Base-by-base conservation (phyloP, 2,329 filamentous ascomycete species). In the Ophiostoma australiae region DNA sequence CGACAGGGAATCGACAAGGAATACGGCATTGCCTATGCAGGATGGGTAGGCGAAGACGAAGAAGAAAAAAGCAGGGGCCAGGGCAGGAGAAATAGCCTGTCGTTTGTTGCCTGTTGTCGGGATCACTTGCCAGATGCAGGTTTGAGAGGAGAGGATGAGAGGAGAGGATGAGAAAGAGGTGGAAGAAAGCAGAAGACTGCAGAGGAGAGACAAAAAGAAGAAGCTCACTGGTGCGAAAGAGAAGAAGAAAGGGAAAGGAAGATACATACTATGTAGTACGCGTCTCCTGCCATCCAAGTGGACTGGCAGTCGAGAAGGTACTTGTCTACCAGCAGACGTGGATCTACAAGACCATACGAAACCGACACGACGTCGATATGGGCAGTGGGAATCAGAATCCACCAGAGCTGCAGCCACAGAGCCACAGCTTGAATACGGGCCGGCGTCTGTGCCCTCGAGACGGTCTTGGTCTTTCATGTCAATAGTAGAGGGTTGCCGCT, bases 11-110 rank as follows among this genome's bases (percentile, higher is more conserved):
- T 10, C 8, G 58, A 33, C 58, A 63, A 63, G 58, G 58, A 58
- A 58, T 58, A 58, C 52, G 11, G 52, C 52, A 58, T 58, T 58
- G 52, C 52, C 52, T 58, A 61, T 61, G 23, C 27, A 33, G 23
- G 7, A 31, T 61, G 11, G 58, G 15, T 33, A 31, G 58, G 33
- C 33, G 58, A 63, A n/a, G n/a, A n/a, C n/a, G n/a, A 27, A 63
- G 15, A 63, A 35, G 27, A 27, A 58, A 63, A 31, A 7, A 15
- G 23, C 52, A 58, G 52, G 52, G 52, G 10, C 52, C n/a, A 27
- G 52, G 52, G 52, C 52, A 58, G 23, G n/a, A 27, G 52, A 55
- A 23, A 23, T 3, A 48, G 44, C 5, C 5, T 48, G 39, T 11
- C 15, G 39, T 41, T 13, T 41, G 39, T 11, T 13, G 10, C 13